A percentile compares a stretch with the other conserved stretches of the same genome.
These are phyloP conservation scores for Chlamydomonas sphaeroides DNA, from an alignment of 139 green algal genomes.

Conservation along the genomic window DNA sequence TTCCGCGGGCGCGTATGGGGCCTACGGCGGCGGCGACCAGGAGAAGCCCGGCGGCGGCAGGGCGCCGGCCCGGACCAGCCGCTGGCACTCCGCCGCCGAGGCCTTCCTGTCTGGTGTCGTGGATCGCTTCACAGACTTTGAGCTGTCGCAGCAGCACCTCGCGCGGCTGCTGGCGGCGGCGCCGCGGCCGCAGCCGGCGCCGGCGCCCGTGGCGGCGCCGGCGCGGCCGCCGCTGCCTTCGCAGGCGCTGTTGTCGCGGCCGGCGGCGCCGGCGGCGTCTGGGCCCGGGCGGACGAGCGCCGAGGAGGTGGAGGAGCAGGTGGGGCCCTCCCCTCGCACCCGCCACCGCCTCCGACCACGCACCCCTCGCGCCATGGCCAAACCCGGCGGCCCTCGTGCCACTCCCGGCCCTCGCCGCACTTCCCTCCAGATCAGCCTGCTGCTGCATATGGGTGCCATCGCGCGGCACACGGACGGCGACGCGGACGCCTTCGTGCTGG, in stretches of 20 bases:
- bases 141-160: not conserved
- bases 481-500: conserved; percentile 19
- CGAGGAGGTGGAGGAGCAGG: conserved; percentile 16
- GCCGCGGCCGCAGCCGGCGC: not conserved
- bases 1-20: not conserved
- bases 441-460: conserved; percentile 25
- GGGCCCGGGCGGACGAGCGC: too few species aligned
- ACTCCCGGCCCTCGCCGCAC: not conserved
- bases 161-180: not conserved
- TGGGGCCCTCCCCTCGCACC: too few species aligned
- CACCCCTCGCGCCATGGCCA: too few species aligned
- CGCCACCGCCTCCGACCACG: too few species aligned
- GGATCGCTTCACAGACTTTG: conserved; percentile 16
- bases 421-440: not conserved
- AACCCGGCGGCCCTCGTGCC: not conserved
- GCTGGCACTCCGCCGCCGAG: conserved; percentile 3
- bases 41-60: not conserved
- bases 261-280: not conserved
- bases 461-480: conserved; percentile 32
- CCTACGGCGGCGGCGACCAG: not conserved
- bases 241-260: too few species aligned
- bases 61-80: not conserved
- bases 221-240: not conserved
- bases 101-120: conserved; percentile 15
- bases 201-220: not conserved